Base-by-base conservation (phyloP, 768 basidiomycete genomes). In the Lentinula lateritia region DNA sequence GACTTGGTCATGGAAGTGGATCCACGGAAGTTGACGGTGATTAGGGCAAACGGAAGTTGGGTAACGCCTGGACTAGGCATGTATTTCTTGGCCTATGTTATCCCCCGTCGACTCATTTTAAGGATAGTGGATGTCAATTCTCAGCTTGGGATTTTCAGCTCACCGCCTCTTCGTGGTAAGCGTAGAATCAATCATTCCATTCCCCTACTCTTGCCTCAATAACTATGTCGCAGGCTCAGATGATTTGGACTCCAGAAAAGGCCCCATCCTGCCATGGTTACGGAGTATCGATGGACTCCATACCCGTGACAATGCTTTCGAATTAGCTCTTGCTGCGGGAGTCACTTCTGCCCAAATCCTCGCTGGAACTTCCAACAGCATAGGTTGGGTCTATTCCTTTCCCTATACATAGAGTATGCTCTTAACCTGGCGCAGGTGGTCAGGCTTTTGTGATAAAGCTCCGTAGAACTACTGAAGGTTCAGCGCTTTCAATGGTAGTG, bases 361-460 rank as follows among this genome's bases (percentile, higher is more conserved):
- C 3, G 91, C 94, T 8, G 94, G 93, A 6, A 86, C 83, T 58
- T 81, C 72, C 32, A 90, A 92, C 73, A 85, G 83, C 43, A 90
- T 93, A 53, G 91, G 91, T 89, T 65, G 53, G 62, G 62, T 34
- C 15, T 39, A 34, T 16, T 52, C 9, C 23, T 20, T 4, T 9
- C 9, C 8, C 12, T 34, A 3, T 8, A 12, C n/a, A 32, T 34
- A n/a, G 16, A 52, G 2, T 35, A 8, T 5, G 1, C 32, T 38
- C 41, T 41, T 28, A 43, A 42, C 28, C 52, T 39, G 15, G 8
- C 41, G 15, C 65, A 92, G 93, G 90, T 54, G 94, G 94, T 5
- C 92, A 95, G 70, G 90, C 93, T 0, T 94, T 93, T 68, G 80
- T 92, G 68, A 80, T 95, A 67, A 97, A 97, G 71, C 77, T 93